Evolutionary conservation across 176 grass and related monocot genomes (phyloP), one percentile per base, ranked within the genome.

Genomic region (Pontederia paniculata): DNA sequence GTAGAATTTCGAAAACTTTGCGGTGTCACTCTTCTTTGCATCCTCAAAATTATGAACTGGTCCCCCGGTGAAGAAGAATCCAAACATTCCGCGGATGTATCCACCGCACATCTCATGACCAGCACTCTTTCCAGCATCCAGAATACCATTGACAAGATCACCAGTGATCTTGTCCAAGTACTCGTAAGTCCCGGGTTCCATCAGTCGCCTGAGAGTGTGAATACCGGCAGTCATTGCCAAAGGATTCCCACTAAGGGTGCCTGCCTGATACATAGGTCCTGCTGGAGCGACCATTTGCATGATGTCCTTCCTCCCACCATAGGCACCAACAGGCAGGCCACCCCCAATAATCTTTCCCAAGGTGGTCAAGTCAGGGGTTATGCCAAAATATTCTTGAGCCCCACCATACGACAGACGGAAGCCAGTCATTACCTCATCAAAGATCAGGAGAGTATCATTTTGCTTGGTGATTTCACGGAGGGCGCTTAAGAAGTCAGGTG

Each of bases 381-480:
- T 88, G 50, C 76, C 85, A 9, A 94, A 94, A 61, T 94, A 84
- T 55, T 88, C 89, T 74, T 94, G 89, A 42, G 84, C 84, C 13
- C 80, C 89, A 71, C 89, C 89, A 37, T 88, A 94, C 5, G 89
- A 60, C 65, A 94, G 61, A 47, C 84, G 83, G 44, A 94, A 94
- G 50, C 84, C 89, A 9, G 84, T 88, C 89, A 88, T 94, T 75
- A 94, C 84, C 80, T 94, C 89, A 76, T 94, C 89, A 76, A 94
- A 94, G 60, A 94, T 82, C 47, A 94, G 62, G 73, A 94, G 80
- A 43, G 84, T 55, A 68, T 80, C 80, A 7, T 94, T 68, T 63
- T 81, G 58, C 74, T 79, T 88, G 21, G 89, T 94, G 31, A 94
- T 54, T 43, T 94, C 80, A 13, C 74, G 80, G 10, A 88, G 76